A percentile compares a stretch with the other conserved stretches of the same genome.
Evolutionary conservation across 2,329 filamentous ascomycete species (phyloP).

Genomic region (Ophiocordyceps robertsii): DNA sequence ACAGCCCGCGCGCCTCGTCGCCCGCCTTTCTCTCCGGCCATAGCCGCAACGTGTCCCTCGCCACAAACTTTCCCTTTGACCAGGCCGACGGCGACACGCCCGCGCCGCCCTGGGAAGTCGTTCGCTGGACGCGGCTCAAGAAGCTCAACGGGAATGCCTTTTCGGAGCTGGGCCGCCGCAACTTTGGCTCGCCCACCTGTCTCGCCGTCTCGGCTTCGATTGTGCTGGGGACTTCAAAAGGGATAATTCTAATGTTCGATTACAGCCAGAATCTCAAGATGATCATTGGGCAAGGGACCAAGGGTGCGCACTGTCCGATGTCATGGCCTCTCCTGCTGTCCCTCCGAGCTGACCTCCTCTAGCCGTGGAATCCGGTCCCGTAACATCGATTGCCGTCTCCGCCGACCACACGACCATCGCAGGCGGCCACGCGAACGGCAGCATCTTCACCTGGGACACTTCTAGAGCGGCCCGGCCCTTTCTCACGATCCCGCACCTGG

Average conservation of each 20-base stretch:
- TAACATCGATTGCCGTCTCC: slow-evolving; percentile 80
- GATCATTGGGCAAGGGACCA: slow-evolving; percentile 86
- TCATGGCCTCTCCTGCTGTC: slow-evolving; percentile 14
- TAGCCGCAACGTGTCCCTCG: slow-evolving; percentile 68
- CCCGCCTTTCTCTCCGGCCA: slow-evolving; percentile 66
- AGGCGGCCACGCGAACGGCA: slow-evolving; percentile 76
- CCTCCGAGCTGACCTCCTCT: slow-evolving; percentile 1
- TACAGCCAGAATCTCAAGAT: slow-evolving; percentile 91
- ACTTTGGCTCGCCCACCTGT: slow-evolving; percentile 85
- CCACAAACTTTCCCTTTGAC: slow-evolving; percentile 53
- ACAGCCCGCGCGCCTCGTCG: slow-evolving; percentile 57
- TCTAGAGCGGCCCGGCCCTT: slow-evolving; percentile 73
- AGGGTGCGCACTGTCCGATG: slow-evolving; percentile 39
- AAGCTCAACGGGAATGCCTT: slow-evolving; percentile 85
- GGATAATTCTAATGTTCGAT: slow-evolving; percentile 90
- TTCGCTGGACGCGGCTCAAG: slow-evolving; percentile 86
- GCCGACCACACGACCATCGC: slow-evolving; percentile 89
- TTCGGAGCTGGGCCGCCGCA: slow-evolving; percentile 82
- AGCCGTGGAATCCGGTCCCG: slow-evolving; percentile 81
- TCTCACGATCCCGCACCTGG: slow-evolving; percentile 68
- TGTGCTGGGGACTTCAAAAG: slow-evolving; percentile 84
- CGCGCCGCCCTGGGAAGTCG: slow-evolving; percentile 87
- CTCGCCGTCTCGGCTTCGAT: slow-evolving; percentile 79
- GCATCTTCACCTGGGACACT: slow-evolving; percentile 96
- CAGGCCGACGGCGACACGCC: slow-evolving; percentile 54